phyloP scores from a whole-genome alignment of 768 basidiomycete genomes.

The Phlebiopsis flavidoalba region DNA sequence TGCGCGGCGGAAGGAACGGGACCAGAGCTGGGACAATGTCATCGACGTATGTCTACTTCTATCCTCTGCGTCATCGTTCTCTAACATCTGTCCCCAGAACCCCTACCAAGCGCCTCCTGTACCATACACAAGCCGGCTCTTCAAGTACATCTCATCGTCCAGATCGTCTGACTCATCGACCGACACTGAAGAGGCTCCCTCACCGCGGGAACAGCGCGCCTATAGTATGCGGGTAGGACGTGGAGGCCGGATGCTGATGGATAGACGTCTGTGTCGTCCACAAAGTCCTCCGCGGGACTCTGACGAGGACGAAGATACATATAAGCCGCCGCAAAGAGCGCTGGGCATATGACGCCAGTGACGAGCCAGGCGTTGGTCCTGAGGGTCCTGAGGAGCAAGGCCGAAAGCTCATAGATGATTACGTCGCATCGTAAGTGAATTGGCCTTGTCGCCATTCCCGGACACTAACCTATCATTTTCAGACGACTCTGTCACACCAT shows the following conservation, averaged over 20 bases:
- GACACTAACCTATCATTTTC: neutral
- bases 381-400: constrained; percentile 66
- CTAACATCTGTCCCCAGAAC: constrained; percentile 36
- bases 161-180: constrained; percentile 27
- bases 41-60: constrained; percentile 56
- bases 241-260: constrained; percentile 72
- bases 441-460: neutral
- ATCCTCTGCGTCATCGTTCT: neutral
- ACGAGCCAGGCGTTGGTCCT: constrained; percentile 47
- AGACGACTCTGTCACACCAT: constrained; percentile 54
- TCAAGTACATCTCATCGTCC: constrained; percentile 52
- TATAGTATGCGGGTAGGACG: constrained; percentile 79
- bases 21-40: constrained; percentile 82
- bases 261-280: constrained; percentile 43
- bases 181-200: constrained; percentile 23
- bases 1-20: constrained; percentile 56
- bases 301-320: constrained; percentile 26
- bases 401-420: constrained; percentile 68
- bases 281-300: constrained; percentile 11
- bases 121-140: constrained; percentile 58
- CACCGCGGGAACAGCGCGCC: constrained; percentile 34
- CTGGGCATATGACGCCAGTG: constrained; percentile 70
- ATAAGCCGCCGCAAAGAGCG: constrained; percentile 38
- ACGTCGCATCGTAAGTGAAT: constrained; percentile 41
- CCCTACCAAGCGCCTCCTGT: constrained; percentile 63